phyloP scores from a whole-genome alignment of 2,329 filamentous ascomycete genomes.

The Colletotrichum ledebouriae region DNA sequence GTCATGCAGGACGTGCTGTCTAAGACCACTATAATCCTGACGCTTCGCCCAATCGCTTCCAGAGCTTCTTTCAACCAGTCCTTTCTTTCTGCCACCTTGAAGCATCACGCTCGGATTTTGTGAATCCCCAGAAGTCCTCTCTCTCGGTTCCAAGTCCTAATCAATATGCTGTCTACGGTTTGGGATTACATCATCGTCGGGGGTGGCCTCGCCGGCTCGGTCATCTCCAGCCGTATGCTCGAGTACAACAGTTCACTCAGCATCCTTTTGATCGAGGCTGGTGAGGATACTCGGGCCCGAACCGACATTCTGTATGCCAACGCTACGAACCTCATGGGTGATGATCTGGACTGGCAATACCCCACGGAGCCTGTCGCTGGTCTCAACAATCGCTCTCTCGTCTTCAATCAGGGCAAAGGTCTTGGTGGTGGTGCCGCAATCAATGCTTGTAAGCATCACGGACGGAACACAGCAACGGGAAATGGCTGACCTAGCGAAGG shows the following conservation, averaged over 20 bases:
- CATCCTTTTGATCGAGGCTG: conserved; percentile 56
- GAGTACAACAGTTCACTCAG: conserved; percentile 45
- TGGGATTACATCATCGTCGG: conserved; percentile 55
- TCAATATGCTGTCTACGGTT: conserved; percentile 14
- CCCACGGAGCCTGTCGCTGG: conserved; percentile 46
- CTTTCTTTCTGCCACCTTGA: too few relatives aligned
- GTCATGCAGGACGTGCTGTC: too few relatives aligned
- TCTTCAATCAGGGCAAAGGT: conserved; percentile 30
- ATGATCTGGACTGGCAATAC: conserved; percentile 54
- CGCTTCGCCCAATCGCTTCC: too few relatives aligned
- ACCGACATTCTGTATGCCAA: conserved; percentile 33
- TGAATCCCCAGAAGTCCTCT: background rate
- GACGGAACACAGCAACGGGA: background rate
- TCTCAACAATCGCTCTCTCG: conserved; percentile 9
- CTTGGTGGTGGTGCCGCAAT: conserved; percentile 33
- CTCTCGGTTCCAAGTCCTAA: background rate
- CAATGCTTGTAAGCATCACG: conserved; percentile 21
- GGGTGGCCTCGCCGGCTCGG: conserved; percentile 53
- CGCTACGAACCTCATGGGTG: conserved; percentile 30
- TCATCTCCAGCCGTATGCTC: conserved; percentile 52
- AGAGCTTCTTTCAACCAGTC: too few relatives aligned
- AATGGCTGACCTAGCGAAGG: conserved; percentile 41
- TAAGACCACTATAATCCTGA: too few relatives aligned
- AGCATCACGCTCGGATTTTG: too few relatives aligned
- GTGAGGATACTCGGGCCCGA: conserved; percentile 43